Percentiles rank a stretch among this genome's conserved stretches.
phyloP scores from a whole-genome alignment of 2,329 filamentous ascomycete species.

The Colletotrichum incanum region DNA sequence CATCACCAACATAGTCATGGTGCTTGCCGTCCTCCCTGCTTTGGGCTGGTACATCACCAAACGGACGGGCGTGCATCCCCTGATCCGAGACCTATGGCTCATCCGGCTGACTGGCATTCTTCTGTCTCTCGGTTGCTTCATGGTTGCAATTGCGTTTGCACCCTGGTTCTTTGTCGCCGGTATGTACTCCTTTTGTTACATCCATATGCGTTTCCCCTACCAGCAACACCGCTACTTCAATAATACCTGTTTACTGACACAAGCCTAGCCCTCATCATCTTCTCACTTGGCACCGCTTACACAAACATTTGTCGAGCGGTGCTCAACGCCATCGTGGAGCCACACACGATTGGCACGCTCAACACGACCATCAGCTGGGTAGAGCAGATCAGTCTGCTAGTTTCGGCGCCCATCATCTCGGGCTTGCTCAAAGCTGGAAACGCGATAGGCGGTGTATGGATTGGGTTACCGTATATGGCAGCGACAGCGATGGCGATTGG shows the following conservation, averaged over 20 bases:
- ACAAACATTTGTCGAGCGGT: conserved; percentile 62
- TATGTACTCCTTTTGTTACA: background rate
- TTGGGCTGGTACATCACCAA: conserved; percentile 52
- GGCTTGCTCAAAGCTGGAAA: conserved; percentile 63
- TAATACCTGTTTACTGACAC: conserved; percentile 7
- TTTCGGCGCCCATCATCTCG: conserved; percentile 63
- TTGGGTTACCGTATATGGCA: conserved; percentile 65
- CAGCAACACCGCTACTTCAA: background rate
- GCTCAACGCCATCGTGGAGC: conserved; percentile 68
- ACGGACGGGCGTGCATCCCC: conserved; percentile 49
- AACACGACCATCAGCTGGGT: conserved; percentile 68
- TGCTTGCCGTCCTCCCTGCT: conserved; percentile 57
- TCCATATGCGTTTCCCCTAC: background rate
- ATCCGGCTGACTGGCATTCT: conserved; percentile 53
- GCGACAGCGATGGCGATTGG: conserved; percentile 53
- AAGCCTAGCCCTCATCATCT: conserved; percentile 58
- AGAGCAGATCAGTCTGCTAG: conserved; percentile 64
- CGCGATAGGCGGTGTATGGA: conserved; percentile 61
- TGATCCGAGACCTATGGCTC: conserved; percentile 60
- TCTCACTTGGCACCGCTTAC: conserved; percentile 63
- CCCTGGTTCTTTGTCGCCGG: conserved; percentile 53
- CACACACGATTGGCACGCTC: conserved; percentile 67
- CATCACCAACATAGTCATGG: conserved; percentile 55
- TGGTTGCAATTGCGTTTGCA: conserved; percentile 55
- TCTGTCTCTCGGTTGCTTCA: conserved; percentile 53